These are phyloP conservation scores for Meyerozyma sp. DNA, from an alignment of 1,139 yeast genomes.

Conservation along the genomic window DNA sequence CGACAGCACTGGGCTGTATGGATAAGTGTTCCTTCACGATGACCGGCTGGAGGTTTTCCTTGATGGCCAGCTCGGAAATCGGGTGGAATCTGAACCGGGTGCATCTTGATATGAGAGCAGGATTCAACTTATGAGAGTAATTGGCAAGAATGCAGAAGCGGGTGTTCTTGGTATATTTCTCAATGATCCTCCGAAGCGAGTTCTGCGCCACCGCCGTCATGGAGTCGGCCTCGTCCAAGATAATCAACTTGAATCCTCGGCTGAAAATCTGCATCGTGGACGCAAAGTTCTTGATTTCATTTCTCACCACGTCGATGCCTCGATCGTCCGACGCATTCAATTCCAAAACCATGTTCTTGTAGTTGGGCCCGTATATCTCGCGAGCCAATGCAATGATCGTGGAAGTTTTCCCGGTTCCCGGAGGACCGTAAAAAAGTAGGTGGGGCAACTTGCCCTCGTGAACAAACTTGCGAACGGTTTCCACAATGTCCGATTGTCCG, in stretches of 20 bases:
- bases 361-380: slow-evolving; percentile 85
- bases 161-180: slow-evolving; percentile 90
- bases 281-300: slow-evolving; percentile 80
- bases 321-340: slow-evolving; percentile 84
- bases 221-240: slow-evolving; percentile 97
- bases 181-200: slow-evolving; percentile 87
- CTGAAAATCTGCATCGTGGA: slow-evolving; percentile 87
- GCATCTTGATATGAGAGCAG: slow-evolving; percentile 91
- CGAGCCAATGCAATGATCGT: slow-evolving; percentile 86
- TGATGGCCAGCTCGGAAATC: slow-evolving; percentile 60
- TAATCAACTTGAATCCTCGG: slow-evolving; percentile 78
- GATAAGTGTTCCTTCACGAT: slow-evolving; percentile 60
- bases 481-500: slow-evolving; percentile 85
- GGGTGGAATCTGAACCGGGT: slow-evolving; percentile 94
- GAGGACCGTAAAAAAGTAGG: slow-evolving; percentile 90
- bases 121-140: slow-evolving; percentile 91
- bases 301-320: slow-evolving; percentile 82
- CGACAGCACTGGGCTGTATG: slow-evolving; percentile 54
- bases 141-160: slow-evolving; percentile 95
- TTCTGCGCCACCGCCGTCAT: slow-evolving; percentile 98
- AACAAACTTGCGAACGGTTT: slow-evolving; percentile 77
- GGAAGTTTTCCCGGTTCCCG: slow-evolving; percentile 97
- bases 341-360: slow-evolving; percentile 85
- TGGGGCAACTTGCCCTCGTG: slow-evolving; percentile 84
- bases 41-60: slow-evolving; percentile 62